A percentile compares a stretch with the other conserved stretches of the same genome.
Evolutionary conservation across 2,329 filamentous ascomycete genomes (phyloP).

Genomic region (Trichoderma atroviride): DNA sequence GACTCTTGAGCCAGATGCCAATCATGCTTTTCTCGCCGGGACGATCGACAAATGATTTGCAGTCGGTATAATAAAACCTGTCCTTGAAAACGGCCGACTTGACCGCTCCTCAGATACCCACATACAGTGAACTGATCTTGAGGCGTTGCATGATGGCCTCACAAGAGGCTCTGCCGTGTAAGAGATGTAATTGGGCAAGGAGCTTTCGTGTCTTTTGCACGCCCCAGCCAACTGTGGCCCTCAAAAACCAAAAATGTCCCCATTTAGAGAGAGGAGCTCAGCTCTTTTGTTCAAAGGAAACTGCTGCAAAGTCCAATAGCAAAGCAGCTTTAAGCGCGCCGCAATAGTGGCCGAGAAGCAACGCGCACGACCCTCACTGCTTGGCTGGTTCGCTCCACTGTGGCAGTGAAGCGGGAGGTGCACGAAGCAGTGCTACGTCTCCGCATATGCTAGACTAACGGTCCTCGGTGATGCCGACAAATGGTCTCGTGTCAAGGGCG

Average conservation of each 20-base stretch:
- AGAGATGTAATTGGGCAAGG: neutral
- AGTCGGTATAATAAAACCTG: neutral
- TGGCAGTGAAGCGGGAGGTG: conserved; percentile 24
- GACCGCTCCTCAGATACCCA: neutral
- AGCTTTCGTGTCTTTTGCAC: neutral
- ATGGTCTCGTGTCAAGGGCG: conserved; percentile 9
- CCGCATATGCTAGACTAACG: conserved; percentile 7
- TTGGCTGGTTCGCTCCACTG: conserved; percentile 21
- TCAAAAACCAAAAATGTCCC: neutral
- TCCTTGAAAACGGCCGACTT: neutral
- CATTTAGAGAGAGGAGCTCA: conserved; percentile 1
- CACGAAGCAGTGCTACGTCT: conserved; percentile 8
- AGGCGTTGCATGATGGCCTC: neutral
- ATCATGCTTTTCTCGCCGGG: neutral
- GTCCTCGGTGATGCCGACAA: conserved; percentile 18
- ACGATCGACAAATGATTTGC: neutral
- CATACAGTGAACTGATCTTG: neutral
- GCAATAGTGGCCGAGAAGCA: neutral
- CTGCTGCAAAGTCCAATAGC: neutral
- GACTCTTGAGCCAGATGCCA: neutral
- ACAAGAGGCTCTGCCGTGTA: neutral
- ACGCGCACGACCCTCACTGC: conserved; percentile 10
- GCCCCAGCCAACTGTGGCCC: neutral
- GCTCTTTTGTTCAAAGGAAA: neutral
- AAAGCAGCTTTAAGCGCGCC: conserved; percentile 5